Evolutionary conservation across 192 early-diverging fungal genomes (phyloP).

Genomic region (Coemansia sp.): DNA sequence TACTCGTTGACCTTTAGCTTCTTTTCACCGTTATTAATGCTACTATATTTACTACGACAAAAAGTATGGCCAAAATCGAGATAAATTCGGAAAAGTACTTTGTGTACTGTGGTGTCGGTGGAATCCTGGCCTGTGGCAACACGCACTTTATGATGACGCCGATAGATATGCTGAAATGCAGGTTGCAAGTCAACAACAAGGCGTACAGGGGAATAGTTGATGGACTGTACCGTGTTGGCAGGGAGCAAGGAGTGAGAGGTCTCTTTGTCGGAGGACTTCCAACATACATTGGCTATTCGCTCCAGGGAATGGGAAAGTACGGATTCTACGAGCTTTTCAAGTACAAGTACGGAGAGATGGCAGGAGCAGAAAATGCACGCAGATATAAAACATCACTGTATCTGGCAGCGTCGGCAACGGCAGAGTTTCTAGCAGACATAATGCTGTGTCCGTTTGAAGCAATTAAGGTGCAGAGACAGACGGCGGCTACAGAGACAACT

Average conservation of each 20-base stretch:
- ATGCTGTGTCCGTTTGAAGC: conserved; percentile 78
- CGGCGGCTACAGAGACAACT: conserved; percentile 59
- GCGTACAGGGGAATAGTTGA: conserved; percentile 33
- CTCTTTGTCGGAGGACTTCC: conserved; percentile 70
- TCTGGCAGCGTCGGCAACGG: conserved; percentile 64
- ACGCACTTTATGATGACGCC: conserved; percentile 60
- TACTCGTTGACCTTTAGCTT: no score
- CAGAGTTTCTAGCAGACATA: conserved; percentile 76
- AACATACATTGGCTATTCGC: conserved; percentile 74
- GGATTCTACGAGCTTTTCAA: conserved; percentile 86
- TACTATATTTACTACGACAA: background rate
- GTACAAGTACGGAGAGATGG: conserved; percentile 59
- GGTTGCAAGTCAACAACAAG: conserved; percentile 33
- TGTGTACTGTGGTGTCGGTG: conserved; percentile 56
- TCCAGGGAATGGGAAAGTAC: conserved; percentile 79
- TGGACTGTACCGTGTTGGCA: conserved; percentile 22
- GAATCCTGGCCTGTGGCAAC: conserved; percentile 60
- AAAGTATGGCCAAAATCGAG: background rate
- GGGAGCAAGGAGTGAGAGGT: conserved; percentile 62
- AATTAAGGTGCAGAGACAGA: conserved; percentile 77
- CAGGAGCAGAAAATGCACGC: conserved; percentile 58
- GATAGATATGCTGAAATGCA: conserved; percentile 50
- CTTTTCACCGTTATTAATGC: no score
- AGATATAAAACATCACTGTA: conserved; percentile 67
- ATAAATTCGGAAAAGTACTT: conserved; percentile 53